Evolutionary conservation across 495 filamentous ascomycete species (phyloP).

Genomic region (Penicillium manginii): DNA sequence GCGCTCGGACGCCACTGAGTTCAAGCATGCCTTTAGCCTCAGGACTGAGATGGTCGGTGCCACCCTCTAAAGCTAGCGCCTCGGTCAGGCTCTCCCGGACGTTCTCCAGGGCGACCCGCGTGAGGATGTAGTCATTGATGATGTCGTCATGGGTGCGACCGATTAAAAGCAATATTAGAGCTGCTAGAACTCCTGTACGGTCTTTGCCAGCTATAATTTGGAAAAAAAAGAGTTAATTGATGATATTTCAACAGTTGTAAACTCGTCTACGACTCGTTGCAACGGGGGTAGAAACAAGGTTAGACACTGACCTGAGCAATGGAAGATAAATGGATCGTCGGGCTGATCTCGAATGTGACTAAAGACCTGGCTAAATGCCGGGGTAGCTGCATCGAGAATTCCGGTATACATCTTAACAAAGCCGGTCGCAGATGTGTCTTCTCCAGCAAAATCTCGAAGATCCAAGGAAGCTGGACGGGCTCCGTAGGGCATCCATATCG

Average conservation of each 20-base stretch:
- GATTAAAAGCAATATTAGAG: constrained; percentile 58
- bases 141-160: constrained; percentile 49
- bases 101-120: constrained; percentile 33
- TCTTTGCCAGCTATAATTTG: constrained; percentile 58
- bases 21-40: constrained; percentile 33
- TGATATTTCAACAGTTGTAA: not conserved
- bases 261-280: not conserved
- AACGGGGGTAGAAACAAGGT: not conserved
- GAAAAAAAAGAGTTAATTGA: constrained; percentile 7
- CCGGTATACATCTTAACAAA: constrained; percentile 58
- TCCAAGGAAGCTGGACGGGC: constrained; percentile 33
- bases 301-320: constrained; percentile 61
- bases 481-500: constrained; percentile 50
- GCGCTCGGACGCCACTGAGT: constrained; percentile 30
- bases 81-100: constrained; percentile 27
- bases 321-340: constrained; percentile 50
- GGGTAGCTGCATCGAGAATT: constrained; percentile 44
- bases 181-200: constrained; percentile 64
- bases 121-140: constrained; percentile 52
- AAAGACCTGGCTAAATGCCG: constrained; percentile 39
- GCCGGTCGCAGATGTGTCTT: constrained; percentile 56
- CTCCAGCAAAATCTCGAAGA: constrained; percentile 59
- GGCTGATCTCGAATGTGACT: constrained; percentile 45
- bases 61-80: constrained; percentile 25
- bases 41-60: constrained; percentile 24